Conservation (phyloP, 352 stramenopile species). For the Phytophthora litchii region DNA sequence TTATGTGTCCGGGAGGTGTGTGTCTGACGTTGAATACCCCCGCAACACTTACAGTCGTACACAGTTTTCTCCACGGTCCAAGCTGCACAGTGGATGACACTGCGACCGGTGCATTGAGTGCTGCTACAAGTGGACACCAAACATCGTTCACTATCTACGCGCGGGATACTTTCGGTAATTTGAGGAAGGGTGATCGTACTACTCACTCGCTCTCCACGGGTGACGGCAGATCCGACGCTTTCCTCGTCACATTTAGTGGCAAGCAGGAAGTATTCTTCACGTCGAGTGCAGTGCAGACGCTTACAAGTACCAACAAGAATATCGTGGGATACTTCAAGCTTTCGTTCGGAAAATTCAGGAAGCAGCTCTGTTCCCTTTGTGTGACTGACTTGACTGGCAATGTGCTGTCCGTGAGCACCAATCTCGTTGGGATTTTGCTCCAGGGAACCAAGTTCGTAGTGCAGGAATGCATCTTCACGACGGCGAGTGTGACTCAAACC, state of each 20-base stretch:
- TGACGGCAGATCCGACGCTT: conserved; percentile 91
- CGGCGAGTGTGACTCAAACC: conserved; percentile 41
- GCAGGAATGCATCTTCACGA: conserved; percentile 75
- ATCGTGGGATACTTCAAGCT: conserved; percentile 69
- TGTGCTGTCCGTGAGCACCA: conserved; percentile 64
- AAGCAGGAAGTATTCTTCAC: conserved; percentile 74
- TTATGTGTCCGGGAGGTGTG: conserved; percentile 85
- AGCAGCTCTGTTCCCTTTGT: conserved; percentile 59
- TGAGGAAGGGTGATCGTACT: conserved; percentile 77
- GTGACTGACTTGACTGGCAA: conserved; percentile 48
- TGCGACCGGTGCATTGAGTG: conserved; percentile 65
- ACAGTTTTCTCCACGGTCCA: conserved; percentile 85
- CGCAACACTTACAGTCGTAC: conserved; percentile 86
- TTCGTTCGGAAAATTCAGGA: conserved; percentile 68
- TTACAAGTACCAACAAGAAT: conserved; percentile 38
- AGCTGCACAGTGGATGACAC: conserved; percentile 89
- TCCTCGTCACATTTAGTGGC: conserved; percentile 87
- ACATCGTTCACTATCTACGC: conserved; percentile 90
- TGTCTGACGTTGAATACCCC: conserved; percentile 58
- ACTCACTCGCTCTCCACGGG: conserved; percentile 72
- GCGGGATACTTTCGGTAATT: conserved; percentile 94
- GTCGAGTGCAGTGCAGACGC: conserved; percentile 89
- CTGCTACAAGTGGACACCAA: conserved; percentile 81
- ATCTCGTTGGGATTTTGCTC: conserved; percentile 67
- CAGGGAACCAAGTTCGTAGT: conserved; percentile 67